phyloP scores from a whole-genome alignment of 2,329 filamentous ascomycete species.

The Kalaharituber pfeilii region DNA sequence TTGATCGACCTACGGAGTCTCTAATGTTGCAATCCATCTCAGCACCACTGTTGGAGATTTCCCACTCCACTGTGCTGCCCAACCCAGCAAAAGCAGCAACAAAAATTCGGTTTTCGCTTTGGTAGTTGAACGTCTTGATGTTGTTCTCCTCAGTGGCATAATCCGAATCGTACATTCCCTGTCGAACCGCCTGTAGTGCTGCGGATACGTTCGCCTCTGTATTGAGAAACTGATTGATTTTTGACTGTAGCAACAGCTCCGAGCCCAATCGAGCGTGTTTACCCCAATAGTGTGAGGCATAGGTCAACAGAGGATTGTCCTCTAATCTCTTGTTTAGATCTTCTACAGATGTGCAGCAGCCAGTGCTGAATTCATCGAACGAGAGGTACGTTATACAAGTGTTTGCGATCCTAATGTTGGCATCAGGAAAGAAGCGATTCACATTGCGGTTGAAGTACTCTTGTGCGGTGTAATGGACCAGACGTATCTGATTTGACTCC shows the following conservation, averaged over 20 bases:
- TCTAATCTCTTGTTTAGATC: background rate
- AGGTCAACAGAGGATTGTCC: background rate
- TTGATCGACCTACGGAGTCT: no score
- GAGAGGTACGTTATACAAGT: slow-evolving; percentile 3
- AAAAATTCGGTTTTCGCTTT: background rate
- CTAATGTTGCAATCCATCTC: no score
- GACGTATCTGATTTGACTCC: slow-evolving; percentile 19
- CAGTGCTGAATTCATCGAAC: background rate
- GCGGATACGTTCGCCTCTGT: background rate
- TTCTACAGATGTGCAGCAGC: background rate
- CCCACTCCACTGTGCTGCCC: no score
- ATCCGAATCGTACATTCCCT: no score
- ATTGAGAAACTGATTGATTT: background rate
- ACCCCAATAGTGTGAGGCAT: background rate
- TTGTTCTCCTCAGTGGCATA: background rate
- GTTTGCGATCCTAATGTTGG: background rate
- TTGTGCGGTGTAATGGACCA: slow-evolving; percentile 24
- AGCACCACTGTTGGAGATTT: no score
- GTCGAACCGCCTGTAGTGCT: background rate
- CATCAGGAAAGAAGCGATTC: background rate
- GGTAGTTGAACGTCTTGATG: background rate
- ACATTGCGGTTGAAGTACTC: slow-evolving; percentile 20
- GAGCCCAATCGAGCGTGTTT: background rate
- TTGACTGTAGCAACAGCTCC: background rate
- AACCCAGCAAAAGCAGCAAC: background rate